Evolutionary conservation across 106 monocot genomes (phyloP).

Genomic region (Dendrobium huoshanense): DNA sequence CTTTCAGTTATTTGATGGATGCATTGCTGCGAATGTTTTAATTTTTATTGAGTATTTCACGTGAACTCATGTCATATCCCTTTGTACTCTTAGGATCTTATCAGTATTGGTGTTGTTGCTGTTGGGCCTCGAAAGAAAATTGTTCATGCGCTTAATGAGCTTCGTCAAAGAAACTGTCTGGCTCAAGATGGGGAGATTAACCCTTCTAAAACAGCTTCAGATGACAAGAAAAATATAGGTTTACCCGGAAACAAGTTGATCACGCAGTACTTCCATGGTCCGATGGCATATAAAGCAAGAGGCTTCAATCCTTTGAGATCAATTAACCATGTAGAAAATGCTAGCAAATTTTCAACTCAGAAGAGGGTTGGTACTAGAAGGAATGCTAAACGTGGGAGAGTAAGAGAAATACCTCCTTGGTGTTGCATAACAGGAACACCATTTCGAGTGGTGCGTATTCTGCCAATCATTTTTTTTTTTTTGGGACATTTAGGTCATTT

Average conservation of each 20-base stretch:
- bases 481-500: no score
- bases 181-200: constrained; percentile 10
- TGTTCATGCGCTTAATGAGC: constrained; percentile 54
- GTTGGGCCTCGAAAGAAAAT: constrained; percentile 97
- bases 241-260: constrained; percentile 75
- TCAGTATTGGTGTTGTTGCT: constrained; percentile 62
- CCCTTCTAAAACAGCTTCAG: constrained; percentile 2
- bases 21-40: not conserved
- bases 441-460: constrained; percentile 77
- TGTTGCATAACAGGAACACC: constrained; percentile 91
- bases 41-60: not conserved
- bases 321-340: constrained; percentile 12
- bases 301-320: constrained; percentile 7
- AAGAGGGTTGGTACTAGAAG: constrained; percentile 22
- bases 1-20: not conserved
- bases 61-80: not conserved
- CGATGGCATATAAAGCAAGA: constrained; percentile 16
- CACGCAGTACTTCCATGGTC: constrained; percentile 71
- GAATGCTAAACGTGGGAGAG: constrained; percentile 17
- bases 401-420: constrained; percentile 72
- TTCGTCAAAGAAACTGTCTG: constrained; percentile 31
- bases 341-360: constrained; percentile 15
- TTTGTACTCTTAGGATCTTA: constrained; percentile 55
- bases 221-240: constrained; percentile 17
- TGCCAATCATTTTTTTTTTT: no score